Evolutionary conservation across 441 rosid genomes (phyloP), one percentile per base, ranked within the genome.

Genomic region (Codiaeum variegatum): DNA sequence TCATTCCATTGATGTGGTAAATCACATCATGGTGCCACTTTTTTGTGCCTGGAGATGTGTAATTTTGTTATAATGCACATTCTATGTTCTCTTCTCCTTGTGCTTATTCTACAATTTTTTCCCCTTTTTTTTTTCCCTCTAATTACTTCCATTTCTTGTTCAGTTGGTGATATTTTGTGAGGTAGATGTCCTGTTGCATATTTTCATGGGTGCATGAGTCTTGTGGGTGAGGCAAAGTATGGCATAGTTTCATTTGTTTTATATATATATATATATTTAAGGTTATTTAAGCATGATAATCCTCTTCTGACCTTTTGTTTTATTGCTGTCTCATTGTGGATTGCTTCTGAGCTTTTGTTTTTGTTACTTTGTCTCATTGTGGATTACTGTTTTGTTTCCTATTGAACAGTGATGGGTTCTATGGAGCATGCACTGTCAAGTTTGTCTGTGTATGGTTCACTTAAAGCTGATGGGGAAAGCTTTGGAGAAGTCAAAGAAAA

Each of bases 381-480:
- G 70, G 66, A 67, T 47, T 18, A 26, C 65, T 36, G 10, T 58
- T 52, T 78, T 38, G 75, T 46, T 19, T 62, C 60, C 66, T 56
- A 69, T 80, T 86, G 81, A 73, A 79, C 84, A 93, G 98, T 93
- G 79, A 89, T 93, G 90, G 98, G 98, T 81, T 90, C 98, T 3
- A 76, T 89, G 76, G 98, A 93, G 79, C 96, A 91, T 83, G 88
- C 96, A 51, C 76, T 90, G 52, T 82, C 93, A 80, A 91, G 88
- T 84, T 85, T 93, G 83, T 88, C 87, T 32, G 76, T 93, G 69
- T 86, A 87, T 67, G 98, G 98, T 77, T 82, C 90, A 16, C 77
- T 93, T 73, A 86, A 78, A 80, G 91, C 94, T 74, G 96, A 90
- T 83, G 98, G 98, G 60, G 89, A 87, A 80, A 88, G 89, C 83